Base-by-base conservation (phyloP, 345 rosid genomes). In the Eucalyptus fibrosa region DNA sequence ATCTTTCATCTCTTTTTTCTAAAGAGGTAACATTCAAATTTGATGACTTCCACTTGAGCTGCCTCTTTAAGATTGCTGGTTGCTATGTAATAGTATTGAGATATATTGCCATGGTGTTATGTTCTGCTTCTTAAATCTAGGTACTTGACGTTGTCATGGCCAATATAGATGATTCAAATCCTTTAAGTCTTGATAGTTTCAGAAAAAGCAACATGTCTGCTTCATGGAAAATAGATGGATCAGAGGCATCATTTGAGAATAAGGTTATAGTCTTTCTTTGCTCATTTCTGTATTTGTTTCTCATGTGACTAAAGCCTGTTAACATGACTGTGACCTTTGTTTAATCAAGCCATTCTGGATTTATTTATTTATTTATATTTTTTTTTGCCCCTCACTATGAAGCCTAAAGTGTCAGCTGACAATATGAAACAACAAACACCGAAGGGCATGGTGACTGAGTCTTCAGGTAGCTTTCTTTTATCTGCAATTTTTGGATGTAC, bases 141-240 rank as follows among this genome's bases (percentile, higher is more conserved):
- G 95, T 97, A 90, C 92, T 97, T 86, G 96, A 97, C 90, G 95
- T 94, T 87, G 92, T 98, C 56, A 55, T 92, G 32, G 89, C 96
- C 47, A 93, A 96, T 95, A 97, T 97, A 17, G 95, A 94, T 88
- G 97, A 97, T 93, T 89, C 95, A 95, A 96, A 97, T 60, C 98
- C 98, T 90, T 91, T 92, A 89, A 98, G 96, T 93, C 95, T 98
- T 90, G 97, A 95, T 94, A 92, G 94, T 89, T 95, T 97, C 88
- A 96, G 96, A 92, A 97, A 95, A 92, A 95, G 87, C 88, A 95
- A 96, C 89, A 67, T 95, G 90, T 92, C 99, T 83, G 96, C 97
- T 77, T 98, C 99, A 15, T 98, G 98, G 99, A 94, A 91, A 49
- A 92, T 90, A 90, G 83, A 34, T 72, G 95, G 93, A 77, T 88